phyloP scores from a whole-genome alignment of 2,329 filamentous ascomycete species.

The Aspergillus uvarum region DNA sequence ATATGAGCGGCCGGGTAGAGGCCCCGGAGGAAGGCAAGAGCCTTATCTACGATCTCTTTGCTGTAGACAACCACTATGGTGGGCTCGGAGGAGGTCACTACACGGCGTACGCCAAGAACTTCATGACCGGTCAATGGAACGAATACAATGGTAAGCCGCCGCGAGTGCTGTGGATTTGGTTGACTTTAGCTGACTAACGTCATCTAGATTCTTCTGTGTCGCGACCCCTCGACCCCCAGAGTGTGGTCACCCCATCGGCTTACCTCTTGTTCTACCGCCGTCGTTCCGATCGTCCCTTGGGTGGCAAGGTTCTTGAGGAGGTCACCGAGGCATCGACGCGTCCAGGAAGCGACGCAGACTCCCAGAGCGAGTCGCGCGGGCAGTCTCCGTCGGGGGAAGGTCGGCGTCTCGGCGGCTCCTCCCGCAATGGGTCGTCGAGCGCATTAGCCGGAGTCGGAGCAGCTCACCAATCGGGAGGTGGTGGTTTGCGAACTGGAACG shows the following conservation, averaged over 20 bases:
- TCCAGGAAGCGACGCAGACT: slow-evolving; percentile 50
- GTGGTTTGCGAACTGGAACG: slow-evolving; percentile 54
- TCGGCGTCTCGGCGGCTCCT: slow-evolving; percentile 82
- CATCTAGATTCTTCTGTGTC: slow-evolving; percentile 70
- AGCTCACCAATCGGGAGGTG: slow-evolving; percentile 66
- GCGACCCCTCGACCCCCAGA: slow-evolving; percentile 58
- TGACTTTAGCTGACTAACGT: slow-evolving; percentile 41
- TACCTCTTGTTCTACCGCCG: slow-evolving; percentile 97
- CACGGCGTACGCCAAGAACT: slow-evolving; percentile 91
- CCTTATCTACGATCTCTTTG: slow-evolving; percentile 88
- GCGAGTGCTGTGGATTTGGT: neutral
- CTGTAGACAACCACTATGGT: slow-evolving; percentile 93
- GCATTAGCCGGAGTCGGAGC: slow-evolving; percentile 75
- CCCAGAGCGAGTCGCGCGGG: slow-evolving; percentile 42
- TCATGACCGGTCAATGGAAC: slow-evolving; percentile 86
- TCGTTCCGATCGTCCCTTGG: slow-evolving; percentile 72
- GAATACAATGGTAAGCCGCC: slow-evolving; percentile 81
- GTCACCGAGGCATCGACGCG: slow-evolving; percentile 65
- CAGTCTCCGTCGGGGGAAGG: slow-evolving; percentile 72
- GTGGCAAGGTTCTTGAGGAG: slow-evolving; percentile 71
- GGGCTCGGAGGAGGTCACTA: slow-evolving; percentile 94
- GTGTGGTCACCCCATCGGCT: slow-evolving; percentile 71
- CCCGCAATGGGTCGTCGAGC: slow-evolving; percentile 88
- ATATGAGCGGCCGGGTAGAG: slow-evolving; percentile 76
- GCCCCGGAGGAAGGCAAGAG: slow-evolving; percentile 77